Percentiles rank a stretch among this genome's conserved stretches.
Conservation (phyloP, 2,329 filamentous ascomycete species). For the Exophiala viscosa region DNA sequence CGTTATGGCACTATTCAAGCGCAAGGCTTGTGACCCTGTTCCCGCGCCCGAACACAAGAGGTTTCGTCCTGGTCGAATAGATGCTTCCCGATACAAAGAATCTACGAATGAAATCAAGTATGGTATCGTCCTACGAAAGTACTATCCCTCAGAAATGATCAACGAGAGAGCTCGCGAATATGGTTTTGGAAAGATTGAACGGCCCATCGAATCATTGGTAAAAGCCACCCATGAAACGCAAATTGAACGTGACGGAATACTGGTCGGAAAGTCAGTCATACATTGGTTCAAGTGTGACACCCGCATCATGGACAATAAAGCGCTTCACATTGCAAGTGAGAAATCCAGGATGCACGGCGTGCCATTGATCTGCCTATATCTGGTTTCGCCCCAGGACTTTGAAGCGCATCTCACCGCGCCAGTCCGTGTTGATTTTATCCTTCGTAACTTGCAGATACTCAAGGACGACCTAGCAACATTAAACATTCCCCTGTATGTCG, state of each 20-base stretch:
- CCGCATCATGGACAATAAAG: slow-evolving; percentile 68
- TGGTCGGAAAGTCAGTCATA: slow-evolving; percentile 62
- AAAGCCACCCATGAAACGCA: slow-evolving; percentile 60
- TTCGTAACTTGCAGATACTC: slow-evolving; percentile 66
- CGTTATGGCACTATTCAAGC: slow-evolving; percentile 9
- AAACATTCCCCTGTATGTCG: slow-evolving; percentile 74
- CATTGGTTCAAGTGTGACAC: slow-evolving; percentile 92
- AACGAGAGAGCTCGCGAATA: slow-evolving; percentile 74
- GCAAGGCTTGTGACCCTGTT: slow-evolving; percentile 5
- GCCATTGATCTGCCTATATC: slow-evolving; percentile 71
- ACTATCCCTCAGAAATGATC: slow-evolving; percentile 82
- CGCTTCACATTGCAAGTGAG: slow-evolving; percentile 62
- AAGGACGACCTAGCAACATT: slow-evolving; percentile 63
- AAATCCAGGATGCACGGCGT: slow-evolving; percentile 64
- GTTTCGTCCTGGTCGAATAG: not conserved
- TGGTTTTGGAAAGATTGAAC: slow-evolving; percentile 62
- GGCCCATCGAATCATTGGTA: slow-evolving; percentile 68
- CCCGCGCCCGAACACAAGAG: slow-evolving; percentile 2
- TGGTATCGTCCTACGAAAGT: slow-evolving; percentile 67
- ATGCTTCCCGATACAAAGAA: slow-evolving; percentile 17
- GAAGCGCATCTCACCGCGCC: slow-evolving; percentile 73
- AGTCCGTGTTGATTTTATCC: slow-evolving; percentile 72
- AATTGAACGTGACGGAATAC: slow-evolving; percentile 49
- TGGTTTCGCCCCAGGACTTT: slow-evolving; percentile 78
- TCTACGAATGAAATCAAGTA: slow-evolving; percentile 40